These are phyloP conservation scores for Petunia axillaris DNA, from an alignment of 257 asterid genomes.

Conservation along the genomic window DNA sequence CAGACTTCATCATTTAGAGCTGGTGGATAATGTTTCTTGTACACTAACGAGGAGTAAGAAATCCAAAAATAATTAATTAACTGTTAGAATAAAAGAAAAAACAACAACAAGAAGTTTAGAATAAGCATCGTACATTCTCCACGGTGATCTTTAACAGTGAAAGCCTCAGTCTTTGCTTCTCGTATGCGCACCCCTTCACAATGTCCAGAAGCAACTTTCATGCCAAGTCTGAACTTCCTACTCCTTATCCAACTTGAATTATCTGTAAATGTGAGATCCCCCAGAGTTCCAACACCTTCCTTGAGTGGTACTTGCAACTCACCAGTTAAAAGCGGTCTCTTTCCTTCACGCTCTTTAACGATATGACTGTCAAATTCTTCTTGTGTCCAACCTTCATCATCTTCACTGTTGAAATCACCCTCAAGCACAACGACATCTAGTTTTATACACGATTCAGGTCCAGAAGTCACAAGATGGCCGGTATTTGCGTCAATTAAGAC, in stretches of 20 bases:
- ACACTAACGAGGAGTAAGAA: conserved; percentile 55
- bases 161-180: conserved; percentile 97
- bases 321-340: conserved; percentile 88
- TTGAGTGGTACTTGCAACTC: conserved; percentile 85
- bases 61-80: background rate
- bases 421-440: conserved; percentile 88
- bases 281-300: conserved; percentile 97
- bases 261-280: conserved; percentile 93
- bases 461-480: conserved; percentile 80
- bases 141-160: conserved; percentile 93
- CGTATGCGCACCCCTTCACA: conserved; percentile 82
- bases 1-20: conserved; percentile 89
- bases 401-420: conserved; percentile 93
- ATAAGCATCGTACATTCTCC: conserved; percentile 77
- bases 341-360: conserved; percentile 97
- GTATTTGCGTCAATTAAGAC: conserved; percentile 72
- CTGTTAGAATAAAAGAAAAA: background rate
- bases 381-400: conserved; percentile 79
- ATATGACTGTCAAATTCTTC: conserved; percentile 94
- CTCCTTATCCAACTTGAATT: conserved; percentile 99
- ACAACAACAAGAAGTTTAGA: conserved; percentile 15
- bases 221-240: conserved; percentile 93
- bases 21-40: conserved; percentile 98
- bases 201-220: conserved; percentile 85
- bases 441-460: conserved; percentile 82